phyloP scores from a whole-genome alignment of 176 grass and related monocot genomes.

The Triticum timopheevii region DNA sequence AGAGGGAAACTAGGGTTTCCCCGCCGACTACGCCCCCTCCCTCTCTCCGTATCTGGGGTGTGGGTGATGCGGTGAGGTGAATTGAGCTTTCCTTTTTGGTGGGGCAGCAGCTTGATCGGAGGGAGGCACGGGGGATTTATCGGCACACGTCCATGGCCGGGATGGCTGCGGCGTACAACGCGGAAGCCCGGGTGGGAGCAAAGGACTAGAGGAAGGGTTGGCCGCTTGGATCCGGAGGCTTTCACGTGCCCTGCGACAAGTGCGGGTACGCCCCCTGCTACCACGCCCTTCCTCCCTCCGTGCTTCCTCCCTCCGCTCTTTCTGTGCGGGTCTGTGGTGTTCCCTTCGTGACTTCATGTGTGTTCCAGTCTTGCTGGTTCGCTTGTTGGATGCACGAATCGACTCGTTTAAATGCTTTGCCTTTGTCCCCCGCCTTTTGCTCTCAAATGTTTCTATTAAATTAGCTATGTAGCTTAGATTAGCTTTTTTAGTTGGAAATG shows the following conservation, averaged over 20 bases:
- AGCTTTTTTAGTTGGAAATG: too few species aligned
- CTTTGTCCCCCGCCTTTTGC: too few species aligned
- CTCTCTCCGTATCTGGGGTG: not conserved
- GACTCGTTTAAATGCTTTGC: too few species aligned
- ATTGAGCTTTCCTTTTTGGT: not conserved
- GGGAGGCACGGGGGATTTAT: not conserved
- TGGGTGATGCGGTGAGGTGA: not conserved
- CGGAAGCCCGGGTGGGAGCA: conserved; percentile 10
- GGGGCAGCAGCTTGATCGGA: not conserved
- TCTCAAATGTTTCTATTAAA: too few species aligned
- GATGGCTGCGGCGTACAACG: conserved; percentile 35
- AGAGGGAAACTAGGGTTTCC: conserved; percentile 38
- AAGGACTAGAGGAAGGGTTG: conserved; percentile 84
- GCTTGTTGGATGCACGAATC: too few species aligned
- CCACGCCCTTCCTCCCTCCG: not conserved
- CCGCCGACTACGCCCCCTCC: not conserved
- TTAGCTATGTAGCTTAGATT: too few species aligned
- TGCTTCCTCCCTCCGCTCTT: too few species aligned
- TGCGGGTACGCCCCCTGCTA: conserved; percentile 60
- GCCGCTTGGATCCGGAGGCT: conserved; percentile 74
- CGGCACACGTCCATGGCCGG: conserved; percentile 22
- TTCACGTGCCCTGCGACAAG: conserved; percentile 72
- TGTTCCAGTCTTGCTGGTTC: too few species aligned
- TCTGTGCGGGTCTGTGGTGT: too few species aligned
- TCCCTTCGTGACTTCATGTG: too few species aligned